Base-by-base conservation (phyloP, 805 yeast genomes). In the Metschnikowia baotianmanensis region DNA sequence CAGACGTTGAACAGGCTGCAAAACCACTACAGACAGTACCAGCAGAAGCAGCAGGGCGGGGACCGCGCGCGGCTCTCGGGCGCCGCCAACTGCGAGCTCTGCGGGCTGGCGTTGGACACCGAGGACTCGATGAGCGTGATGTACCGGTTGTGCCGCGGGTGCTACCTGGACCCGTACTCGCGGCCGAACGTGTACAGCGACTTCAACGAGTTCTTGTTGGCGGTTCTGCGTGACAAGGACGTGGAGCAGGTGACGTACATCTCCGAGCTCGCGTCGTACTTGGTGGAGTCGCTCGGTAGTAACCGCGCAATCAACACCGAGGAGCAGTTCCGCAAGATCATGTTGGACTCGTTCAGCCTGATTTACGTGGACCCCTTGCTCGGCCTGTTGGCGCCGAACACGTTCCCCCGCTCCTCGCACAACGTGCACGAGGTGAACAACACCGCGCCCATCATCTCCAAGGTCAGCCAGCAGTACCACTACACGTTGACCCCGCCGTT, bases 281-380 rank as follows among this genome's bases (percentile, higher is more conserved):
- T 55, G 40, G 57, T 52, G 34, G 52, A 52, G 42, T 47, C 51
- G 41, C 56, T 55, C 40, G 60, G 57, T 36, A 42, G 52, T 32
- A 53, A 51, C 38, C 48, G 54, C 23, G 48, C 47, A 27, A 52
- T 58, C 35, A 47, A 42, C 35, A 53, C 53, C 35, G 73, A 68
- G 44, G 55, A 57, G 31, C 69, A 65, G 48, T 59, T 62, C 47
- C 60, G 72, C 22, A 58, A 59, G 31, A 54, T 59, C 37, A 49
- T 69, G 30, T 52, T 65, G 48, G 65, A 57, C 33, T 58, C 62
- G 42, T 57, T 69, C 42, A 57, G 56, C 31, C 59, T 61, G 40
- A 61, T 67, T 33, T 69, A 59, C 47, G 48, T 68, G 13, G 72
- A 69, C 34, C 72, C 72, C 7, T 57, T 68, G 34, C 53, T 69